Base-by-base conservation (phyloP, 2,329 filamentous ascomycete genomes). In the Aspergillus fischeri region DNA sequence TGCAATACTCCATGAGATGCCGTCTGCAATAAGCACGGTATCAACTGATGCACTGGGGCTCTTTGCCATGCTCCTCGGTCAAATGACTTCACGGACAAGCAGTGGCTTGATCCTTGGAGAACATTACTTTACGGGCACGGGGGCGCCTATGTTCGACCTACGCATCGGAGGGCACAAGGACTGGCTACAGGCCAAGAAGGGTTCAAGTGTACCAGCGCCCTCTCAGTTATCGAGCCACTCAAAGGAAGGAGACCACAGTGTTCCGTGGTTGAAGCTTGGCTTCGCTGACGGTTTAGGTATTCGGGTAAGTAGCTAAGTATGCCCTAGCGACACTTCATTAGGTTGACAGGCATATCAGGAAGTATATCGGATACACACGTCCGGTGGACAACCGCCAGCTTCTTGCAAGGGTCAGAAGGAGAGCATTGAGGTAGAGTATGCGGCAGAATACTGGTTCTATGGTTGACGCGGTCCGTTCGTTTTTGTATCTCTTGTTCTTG, bases 361-460 rank as follows among this genome's bases (percentile, higher is more conserved):
- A 50, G 68, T 78, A 11, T 78, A 77, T 55, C 73, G 74, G 44
- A 69, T 77, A 7, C 63, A 75, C 51, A 77, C 75, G 1, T 68
- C 68, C 9, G 68, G 69, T 10, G 76, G 76, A 9, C 57, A 61
- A 9, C 52, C 73, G 11, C 74, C 75, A 24, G 58, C 61, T 28
- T 70, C 68, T 0, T 78, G 76, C 60, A 58, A 64, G 29, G 65
- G 66, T 6, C 68, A 72, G 55, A 51, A 65, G 7, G 58, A 63
- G 4, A 70, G 64, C 0, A 64, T 77, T 32, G 57, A 70, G 52
- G 67, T 75, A 24, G 66, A 73, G 21, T 78, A 78, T 65, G 67
- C 72, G 5, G 75, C 76, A 5, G 71, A 77, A 61, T 78, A 78
- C 57, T 78, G 73, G 74, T 75, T 78, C 25, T 78, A 74, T 58